Evolutionary conservation across 352 stramenopile species (phyloP), one percentile per base, ranked within the genome.

Genomic region (Globisporangium nunn): DNA sequence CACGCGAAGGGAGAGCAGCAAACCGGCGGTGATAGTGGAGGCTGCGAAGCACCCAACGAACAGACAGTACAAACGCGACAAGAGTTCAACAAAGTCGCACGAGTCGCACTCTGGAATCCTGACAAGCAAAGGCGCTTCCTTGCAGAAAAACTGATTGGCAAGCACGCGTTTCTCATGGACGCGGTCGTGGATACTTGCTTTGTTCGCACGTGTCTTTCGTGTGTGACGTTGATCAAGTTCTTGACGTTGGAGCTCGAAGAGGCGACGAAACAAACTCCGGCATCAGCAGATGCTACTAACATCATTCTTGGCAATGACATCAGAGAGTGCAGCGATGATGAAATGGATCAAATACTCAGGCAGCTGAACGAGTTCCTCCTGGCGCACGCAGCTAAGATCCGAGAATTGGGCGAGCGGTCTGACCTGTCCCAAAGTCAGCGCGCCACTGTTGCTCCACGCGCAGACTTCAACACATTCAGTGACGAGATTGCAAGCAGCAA

Each of bases 81-180:
- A 1, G 52, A 54, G 10, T 51, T 55, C 39, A 43, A 56, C 41
- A 45, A 39, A 48, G 5, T 46, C 44, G 23, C 12, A 11, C 44
- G 18, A 56, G 41, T 44, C 33, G 48, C 17, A 47, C 14, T 52
- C 60, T 2, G 64, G 74, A 6, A 64, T 81, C 49, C 60, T 52
- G 62, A 62, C 10, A 71, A 68, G 33, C 68, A 72, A 17, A 75
- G 56, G 18, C 62, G 68, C 18, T 64, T 58, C 11, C 51, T 85
- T 44, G 78, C 72, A 4, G 62, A 67, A 15, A 78, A 81, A 23
- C 52, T 91, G 33, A 44, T 86, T 15, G 63, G 69, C 44, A 91
- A 91, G 59, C 63, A 84, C 58, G 59, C 71, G 40, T 91, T 91
- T 43, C 58, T 91, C n/a, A 79, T 86, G 58, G 78, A 88, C 30